Conservation (phyloP, 768 basidiomycete genomes). For the Podaxis sp. region DNA sequence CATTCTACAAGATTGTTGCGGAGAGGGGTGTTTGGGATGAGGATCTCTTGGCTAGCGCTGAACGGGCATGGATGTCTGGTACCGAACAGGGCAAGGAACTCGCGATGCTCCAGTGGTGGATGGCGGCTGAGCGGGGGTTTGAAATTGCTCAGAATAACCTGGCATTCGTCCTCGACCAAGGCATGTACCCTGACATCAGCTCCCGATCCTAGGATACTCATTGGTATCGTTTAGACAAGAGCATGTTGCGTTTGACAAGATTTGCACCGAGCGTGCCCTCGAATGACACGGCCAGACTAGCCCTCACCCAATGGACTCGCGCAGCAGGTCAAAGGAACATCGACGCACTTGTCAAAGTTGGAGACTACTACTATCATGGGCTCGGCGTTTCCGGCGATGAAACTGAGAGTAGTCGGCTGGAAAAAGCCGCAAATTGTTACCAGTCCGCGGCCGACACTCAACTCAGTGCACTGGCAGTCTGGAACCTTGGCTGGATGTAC, state of each 20-base stretch:
- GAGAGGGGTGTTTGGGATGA: constrained; percentile 90
- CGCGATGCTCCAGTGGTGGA: constrained; percentile 92
- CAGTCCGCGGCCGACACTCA: constrained; percentile 93
- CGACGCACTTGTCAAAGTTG: constrained; percentile 97
- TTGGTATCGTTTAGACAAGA: constrained; percentile 48
- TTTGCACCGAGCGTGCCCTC: constrained; percentile 71
- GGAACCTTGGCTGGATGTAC: constrained; percentile 99
- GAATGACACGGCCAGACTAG: constrained; percentile 78
- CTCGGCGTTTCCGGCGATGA: constrained; percentile 73
- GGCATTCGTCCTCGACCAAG: constrained; percentile 89
- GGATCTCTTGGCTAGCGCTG: constrained; percentile 77
- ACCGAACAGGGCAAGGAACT: constrained; percentile 70
- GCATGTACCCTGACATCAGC: constrained; percentile 32
- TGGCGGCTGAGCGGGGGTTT: constrained; percentile 88
- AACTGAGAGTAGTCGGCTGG: constrained; percentile 55
- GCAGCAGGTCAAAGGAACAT: constrained; percentile 92
- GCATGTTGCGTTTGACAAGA: constrained; percentile 60
- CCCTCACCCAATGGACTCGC: constrained; percentile 90
- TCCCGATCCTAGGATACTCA: background rate
- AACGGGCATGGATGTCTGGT: constrained; percentile 65
- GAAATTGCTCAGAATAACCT: constrained; percentile 96
- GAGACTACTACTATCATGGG: constrained; percentile 94
- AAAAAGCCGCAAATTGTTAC: constrained; percentile 92
- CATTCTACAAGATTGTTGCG: constrained; percentile 88
- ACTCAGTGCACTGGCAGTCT: constrained; percentile 91